Percentiles rank a stretch among this genome's conserved stretches.
Conservation (phyloP, 202 grass and related monocot genomes). For the Digitaria exilis region DNA sequence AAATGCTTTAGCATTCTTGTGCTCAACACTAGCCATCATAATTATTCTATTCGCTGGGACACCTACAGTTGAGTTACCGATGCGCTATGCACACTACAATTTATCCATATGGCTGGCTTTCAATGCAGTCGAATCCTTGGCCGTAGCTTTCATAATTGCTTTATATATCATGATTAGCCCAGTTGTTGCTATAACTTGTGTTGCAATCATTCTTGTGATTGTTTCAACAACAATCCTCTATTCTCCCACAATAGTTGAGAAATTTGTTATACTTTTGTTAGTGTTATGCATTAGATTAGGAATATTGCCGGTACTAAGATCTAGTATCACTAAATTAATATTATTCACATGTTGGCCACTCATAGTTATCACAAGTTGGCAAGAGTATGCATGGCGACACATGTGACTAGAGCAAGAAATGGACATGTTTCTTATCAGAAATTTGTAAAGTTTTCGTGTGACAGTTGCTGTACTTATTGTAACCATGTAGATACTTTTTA, state of each 20-base stretch:
- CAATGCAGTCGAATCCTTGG: background rate
- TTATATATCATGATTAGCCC: slow-evolving; percentile 24
- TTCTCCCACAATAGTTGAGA: background rate
- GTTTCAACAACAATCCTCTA: background rate
- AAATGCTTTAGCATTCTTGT: slow-evolving; percentile 11
- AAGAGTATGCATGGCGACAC: background rate
- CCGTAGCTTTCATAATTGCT: background rate
- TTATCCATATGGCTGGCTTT: slow-evolving; percentile 22
- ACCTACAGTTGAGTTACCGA: slow-evolving; percentile 17
- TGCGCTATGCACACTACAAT: slow-evolving; percentile 13
- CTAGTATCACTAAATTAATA: background rate
- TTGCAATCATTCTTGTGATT: slow-evolving; percentile 23
- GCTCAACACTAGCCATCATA: background rate
- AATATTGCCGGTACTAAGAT: slow-evolving; percentile 3
- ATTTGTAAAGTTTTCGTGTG: too few species aligned
- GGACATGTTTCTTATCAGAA: background rate
- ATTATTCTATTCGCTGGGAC: slow-evolving; percentile 25
- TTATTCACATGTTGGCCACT: slow-evolving; percentile 16
- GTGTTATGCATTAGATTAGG: slow-evolving; percentile 10
- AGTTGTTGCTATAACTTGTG: background rate
- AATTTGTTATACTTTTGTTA: background rate
- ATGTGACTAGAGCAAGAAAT: background rate
- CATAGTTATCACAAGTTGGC: slow-evolving; percentile 7
- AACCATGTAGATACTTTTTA: too few species aligned
- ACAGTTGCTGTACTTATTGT: too few species aligned